Conservation (phyloP, 768 basidiomycete species). For the Rhodotorula toruloides region DNA sequence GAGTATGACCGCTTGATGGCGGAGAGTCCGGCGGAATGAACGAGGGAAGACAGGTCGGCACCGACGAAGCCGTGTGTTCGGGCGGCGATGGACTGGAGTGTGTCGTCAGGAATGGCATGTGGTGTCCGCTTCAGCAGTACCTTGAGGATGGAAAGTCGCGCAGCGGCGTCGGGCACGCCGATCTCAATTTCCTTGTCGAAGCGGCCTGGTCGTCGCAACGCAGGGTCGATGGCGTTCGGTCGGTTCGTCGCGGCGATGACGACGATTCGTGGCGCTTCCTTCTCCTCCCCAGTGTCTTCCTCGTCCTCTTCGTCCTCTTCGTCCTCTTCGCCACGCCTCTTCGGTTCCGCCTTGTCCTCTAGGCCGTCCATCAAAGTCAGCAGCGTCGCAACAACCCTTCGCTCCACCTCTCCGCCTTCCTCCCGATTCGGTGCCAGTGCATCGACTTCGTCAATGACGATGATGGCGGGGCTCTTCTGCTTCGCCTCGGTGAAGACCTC, state of each 20-base stretch:
- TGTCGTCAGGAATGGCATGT: conserved; percentile 58
- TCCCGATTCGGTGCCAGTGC: conserved; percentile 86
- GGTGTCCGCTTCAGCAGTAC: conserved; percentile 78
- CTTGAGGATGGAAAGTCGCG: conserved; percentile 76
- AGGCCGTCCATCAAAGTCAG: conserved; percentile 88
- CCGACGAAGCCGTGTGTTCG: conserved; percentile 92
- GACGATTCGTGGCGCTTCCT: conserved; percentile 58
- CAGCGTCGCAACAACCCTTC: conserved; percentile 88
- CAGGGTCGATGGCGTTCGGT: conserved; percentile 92
- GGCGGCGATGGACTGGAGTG: conserved; percentile 64
- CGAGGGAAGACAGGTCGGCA: conserved; percentile 84
- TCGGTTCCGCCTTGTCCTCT: conserved; percentile 52
- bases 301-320: conserved; percentile 19
- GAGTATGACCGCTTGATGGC: conserved; percentile 67
- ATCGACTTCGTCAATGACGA: conserved; percentile 93
- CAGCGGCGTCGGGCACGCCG: conserved; percentile 80
- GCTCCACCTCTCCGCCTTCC: conserved; percentile 90
- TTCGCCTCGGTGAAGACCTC: conserved; percentile 83
- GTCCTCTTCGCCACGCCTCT: conserved; percentile 48
- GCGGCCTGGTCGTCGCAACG: conserved; percentile 76
- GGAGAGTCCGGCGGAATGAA: conserved; percentile 84
- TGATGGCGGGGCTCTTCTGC: conserved; percentile 76
- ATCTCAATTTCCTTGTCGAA: conserved; percentile 96
- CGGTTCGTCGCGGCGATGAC: conserved; percentile 95
- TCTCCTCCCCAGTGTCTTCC: conserved; percentile 14